These are phyloP conservation scores for Arthrobotrys musiformis DNA, from an alignment of 2,329 filamentous ascomycete genomes.

Conservation along the genomic window DNA sequence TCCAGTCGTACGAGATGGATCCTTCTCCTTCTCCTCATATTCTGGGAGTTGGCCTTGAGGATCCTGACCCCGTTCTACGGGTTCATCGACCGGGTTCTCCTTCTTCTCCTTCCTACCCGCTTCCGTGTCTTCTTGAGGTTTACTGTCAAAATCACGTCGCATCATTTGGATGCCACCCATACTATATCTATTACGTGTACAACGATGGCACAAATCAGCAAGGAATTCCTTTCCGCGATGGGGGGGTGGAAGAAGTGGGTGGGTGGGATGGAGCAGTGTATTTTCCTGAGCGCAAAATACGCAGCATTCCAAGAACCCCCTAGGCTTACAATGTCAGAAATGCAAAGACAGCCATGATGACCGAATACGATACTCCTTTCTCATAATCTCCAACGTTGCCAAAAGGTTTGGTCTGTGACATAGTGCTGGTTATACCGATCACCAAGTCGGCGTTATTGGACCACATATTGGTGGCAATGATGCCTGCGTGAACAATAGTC, in stretches of 20 bases:
- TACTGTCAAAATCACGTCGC: conserved; percentile 57
- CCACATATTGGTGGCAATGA: conserved; percentile 55
- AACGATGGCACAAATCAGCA: conserved; percentile 35
- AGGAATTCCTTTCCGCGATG: conserved; percentile 28
- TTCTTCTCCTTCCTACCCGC: conserved; percentile 25
- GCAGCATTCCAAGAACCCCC: conserved; percentile 40
- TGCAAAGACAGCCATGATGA: conserved; percentile 59
- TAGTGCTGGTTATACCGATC: conserved; percentile 45
- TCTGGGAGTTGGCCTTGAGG: conserved; percentile 34
- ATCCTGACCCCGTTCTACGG: conserved; percentile 38
- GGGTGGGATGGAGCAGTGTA: background rate
- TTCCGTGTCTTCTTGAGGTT: conserved; percentile 54
- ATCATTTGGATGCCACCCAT: conserved; percentile 58
- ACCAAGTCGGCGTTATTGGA: conserved; percentile 53
- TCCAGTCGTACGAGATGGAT: conserved; percentile 32
- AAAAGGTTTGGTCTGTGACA: conserved; percentile 49
- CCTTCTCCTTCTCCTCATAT: conserved; percentile 50
- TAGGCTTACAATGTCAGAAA: conserved; percentile 58
- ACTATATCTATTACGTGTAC: conserved; percentile 50
- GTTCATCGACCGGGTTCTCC: conserved; percentile 20
- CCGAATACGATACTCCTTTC: conserved; percentile 58
- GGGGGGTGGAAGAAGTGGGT: no score
- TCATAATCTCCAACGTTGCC: conserved; percentile 47
- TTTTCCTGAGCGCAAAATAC: conserved; percentile 25
- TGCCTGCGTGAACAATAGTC: conserved; percentile 26